Evolutionary conservation across 176 grass and related monocot genomes (phyloP).

Genomic region (Tillandsia fasciculata): DNA sequence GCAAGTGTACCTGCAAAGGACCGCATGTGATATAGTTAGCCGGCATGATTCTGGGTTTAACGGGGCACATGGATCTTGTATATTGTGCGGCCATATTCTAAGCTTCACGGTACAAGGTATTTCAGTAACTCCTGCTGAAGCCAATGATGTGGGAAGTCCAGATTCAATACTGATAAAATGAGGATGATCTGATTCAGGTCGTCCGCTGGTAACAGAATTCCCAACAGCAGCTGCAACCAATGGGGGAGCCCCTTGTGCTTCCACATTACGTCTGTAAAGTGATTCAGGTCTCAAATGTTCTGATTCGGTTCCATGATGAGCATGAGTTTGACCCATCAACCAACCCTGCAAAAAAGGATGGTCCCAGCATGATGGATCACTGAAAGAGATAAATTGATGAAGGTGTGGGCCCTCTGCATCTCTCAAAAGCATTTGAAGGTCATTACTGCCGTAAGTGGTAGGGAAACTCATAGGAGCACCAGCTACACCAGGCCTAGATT

Average conservation of each 20-base stretch:
- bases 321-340: conserved; percentile 70
- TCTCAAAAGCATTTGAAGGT: conserved; percentile 80
- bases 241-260: conserved; percentile 32
- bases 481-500: conserved; percentile 18
- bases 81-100: conserved; percentile 87
- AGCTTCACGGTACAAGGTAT: conserved; percentile 98
- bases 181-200: conserved; percentile 36
- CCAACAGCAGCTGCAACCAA: conserved; percentile 29
- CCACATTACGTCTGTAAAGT: conserved; percentile 15
- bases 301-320: conserved; percentile 17
- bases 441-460: conserved; percentile 30
- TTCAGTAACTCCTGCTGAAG: conserved; percentile 59
- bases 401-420: conserved; percentile 48
- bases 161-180: conserved; percentile 43
- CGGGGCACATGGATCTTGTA: conserved; percentile 38
- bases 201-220: conserved; percentile 24
- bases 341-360: conserved; percentile 84
- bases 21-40: conserved; percentile 90
- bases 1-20: conserved; percentile 82
- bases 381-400: conserved; percentile 43
- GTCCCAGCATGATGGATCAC: conserved; percentile 70
- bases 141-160: conserved; percentile 55
- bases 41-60: conserved; percentile 42
- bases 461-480: conserved; percentile 27
- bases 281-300: conserved; percentile 33